Conservation (phyloP, 371 early-diverging fungal species). For the Umbelopsis sp. region DNA sequence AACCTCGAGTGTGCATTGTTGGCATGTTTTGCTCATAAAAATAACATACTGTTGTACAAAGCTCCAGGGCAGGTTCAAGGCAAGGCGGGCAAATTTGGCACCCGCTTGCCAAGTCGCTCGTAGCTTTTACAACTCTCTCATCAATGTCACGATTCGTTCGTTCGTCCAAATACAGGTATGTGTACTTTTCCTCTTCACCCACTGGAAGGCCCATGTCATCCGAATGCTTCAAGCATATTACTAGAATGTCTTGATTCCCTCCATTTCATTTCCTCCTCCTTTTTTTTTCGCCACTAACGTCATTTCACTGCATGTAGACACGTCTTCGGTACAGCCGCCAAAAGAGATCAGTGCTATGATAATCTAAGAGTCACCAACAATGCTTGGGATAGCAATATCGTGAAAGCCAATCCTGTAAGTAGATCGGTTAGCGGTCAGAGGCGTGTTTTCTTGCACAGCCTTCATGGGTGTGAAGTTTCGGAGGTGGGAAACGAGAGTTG, state of each 20-base stretch:
- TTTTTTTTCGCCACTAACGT: not conserved
- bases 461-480: not conserved
- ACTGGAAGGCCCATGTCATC: no score
- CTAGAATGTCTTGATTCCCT: no score
- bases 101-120: not conserved
- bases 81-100: constrained; percentile 1
- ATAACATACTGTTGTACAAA: not conserved
- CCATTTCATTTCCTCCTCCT: not conserved
- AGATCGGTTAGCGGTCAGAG: not conserved
- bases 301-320: constrained; percentile 58
- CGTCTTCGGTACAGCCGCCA: constrained; percentile 90
- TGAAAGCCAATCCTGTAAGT: constrained; percentile 90
- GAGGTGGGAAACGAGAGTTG: not conserved
- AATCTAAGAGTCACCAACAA: constrained; percentile 88
- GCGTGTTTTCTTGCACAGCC: not conserved
- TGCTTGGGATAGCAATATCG: constrained; percentile 97
- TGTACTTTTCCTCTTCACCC: not conserved
- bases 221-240: not conserved
- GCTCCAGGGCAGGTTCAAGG: not conserved
- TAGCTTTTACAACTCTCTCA: not conserved
- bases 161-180: constrained; percentile 72
- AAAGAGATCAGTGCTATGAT: constrained; percentile 93
- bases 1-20: no score
- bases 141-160: constrained; percentile 79
- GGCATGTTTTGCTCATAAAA: no score